Evolutionary conservation across 345 rosid species (phyloP), one percentile per base, ranked within the genome.

Genomic region (Raphanus sativus): DNA sequence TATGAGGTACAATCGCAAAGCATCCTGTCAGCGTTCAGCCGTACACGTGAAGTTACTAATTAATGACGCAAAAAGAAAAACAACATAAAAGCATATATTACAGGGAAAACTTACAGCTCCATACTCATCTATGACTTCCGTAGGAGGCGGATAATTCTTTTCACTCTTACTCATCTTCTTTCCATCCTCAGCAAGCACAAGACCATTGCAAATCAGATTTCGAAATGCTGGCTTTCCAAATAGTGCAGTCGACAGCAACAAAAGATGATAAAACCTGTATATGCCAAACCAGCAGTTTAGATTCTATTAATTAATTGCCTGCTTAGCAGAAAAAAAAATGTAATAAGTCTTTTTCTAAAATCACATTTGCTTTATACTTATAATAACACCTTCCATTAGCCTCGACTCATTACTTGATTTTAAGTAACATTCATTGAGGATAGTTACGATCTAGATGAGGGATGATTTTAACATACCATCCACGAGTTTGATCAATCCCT

Each of bases 401-500:
- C 36, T 61, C 3, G 25, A 59, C 16, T 30, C 45, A n/a, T 66
- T 28, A 56, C 62, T 32, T 52, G 24, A 17, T 34, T 24, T 48
- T 21, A 36, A 11, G 58, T 36, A 7, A 5, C 21, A 55, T 30
- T 58, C 59, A 59, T 16, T 55, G 24, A 42, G 62, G 13, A 67
- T 59, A 45, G n/a, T 30, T 56, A 81, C 8, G 33, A 66, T 21
- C 21, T 21, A 21, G 21, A 21, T 21, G 15, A 66, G 28, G 40
- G 13, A 69, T 10, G 24, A 21, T 13, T 32, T 33, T 36, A 45
- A 62, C 54, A 50, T 50, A 50, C 99, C 99, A 96, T 89, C 99
- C 99, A 71, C 99, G 98, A 65, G 99, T 96, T 82, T 96, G 99
- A 84, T 96, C 99, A 67, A 96, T 83, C 70, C 99, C 99, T 86